phyloP scores from a whole-genome alignment of 1,139 yeast genomes.

The Magnusiomyces sp. region DNA sequence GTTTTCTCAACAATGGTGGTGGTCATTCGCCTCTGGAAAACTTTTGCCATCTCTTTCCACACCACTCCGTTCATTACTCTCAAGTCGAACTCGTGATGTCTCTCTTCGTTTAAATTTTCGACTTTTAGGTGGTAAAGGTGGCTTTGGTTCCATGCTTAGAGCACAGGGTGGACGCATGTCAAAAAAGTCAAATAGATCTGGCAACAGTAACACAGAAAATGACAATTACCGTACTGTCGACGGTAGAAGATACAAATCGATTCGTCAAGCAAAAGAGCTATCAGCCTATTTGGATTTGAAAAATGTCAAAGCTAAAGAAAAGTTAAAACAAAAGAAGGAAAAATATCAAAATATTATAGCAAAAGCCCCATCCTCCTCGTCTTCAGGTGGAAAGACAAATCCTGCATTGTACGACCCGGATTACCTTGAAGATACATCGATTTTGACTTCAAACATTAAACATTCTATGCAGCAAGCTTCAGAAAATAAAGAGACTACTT shows the following conservation, averaged over 20 bases:
- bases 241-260: conserved; percentile 32
- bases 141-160: conserved; percentile 39
- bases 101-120: conserved; percentile 21
- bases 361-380: too few species aligned
- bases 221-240: conserved; percentile 34
- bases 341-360: background rate
- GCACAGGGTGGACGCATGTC: conserved; percentile 36
- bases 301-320: background rate
- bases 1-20: too few species aligned
- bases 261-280: conserved; percentile 32
- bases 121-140: conserved; percentile 46
- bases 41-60: background rate
- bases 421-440: background rate
- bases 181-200: conserved; percentile 16
- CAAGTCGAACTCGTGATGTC: background rate
- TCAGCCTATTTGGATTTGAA: conserved; percentile 28
- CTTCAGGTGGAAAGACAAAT: background rate
- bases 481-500: too few species aligned
- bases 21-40: background rate
- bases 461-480: too few species aligned
- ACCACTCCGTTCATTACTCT: background rate
- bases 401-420: background rate
- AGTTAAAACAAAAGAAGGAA: background rate
- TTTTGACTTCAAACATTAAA: background rate
- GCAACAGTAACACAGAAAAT: conserved; percentile 11